Conservation (phyloP, 2,329 filamentous ascomycete genomes). For the Pseudogymnoascus sp. region DNA sequence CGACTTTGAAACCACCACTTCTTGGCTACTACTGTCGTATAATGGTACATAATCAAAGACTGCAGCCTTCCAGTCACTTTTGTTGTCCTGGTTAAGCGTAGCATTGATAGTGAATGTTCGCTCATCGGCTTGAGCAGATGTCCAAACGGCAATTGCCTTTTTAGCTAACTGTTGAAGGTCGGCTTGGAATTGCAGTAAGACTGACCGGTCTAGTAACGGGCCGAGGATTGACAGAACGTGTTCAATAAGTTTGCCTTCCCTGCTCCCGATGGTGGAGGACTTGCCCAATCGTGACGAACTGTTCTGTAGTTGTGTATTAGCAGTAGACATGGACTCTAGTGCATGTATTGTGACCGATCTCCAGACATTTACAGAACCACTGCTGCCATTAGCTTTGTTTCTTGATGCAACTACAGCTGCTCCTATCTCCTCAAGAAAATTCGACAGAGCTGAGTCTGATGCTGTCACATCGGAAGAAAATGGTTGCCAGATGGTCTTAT, state of each 20-base stretch:
- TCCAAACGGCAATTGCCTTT: background rate
- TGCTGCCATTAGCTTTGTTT: background rate
- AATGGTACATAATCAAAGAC: background rate
- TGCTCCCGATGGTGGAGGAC: background rate
- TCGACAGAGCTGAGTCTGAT: background rate
- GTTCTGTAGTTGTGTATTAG: background rate
- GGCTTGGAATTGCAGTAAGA: background rate
- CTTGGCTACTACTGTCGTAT: background rate
- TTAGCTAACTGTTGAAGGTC: background rate
- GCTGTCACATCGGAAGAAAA: background rate
- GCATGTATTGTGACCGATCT: background rate
- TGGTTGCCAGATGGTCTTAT: background rate
- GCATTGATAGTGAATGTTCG: background rate
- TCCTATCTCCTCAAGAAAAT: background rate
- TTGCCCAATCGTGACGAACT: background rate
- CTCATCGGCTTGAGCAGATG: background rate
- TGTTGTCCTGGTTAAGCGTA: background rate
- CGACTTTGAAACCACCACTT: background rate
- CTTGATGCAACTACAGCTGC: background rate
- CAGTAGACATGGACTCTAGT: background rate
- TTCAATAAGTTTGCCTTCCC: background rate
- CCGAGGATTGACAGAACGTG: background rate
- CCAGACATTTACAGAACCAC: background rate
- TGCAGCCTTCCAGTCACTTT: background rate
- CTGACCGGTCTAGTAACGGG: background rate